Percentiles rank a stretch among this genome's conserved stretches.
Conservation (phyloP, 2,329 filamentous ascomycete species). For the Phyllosticta paracitricarpa region DNA sequence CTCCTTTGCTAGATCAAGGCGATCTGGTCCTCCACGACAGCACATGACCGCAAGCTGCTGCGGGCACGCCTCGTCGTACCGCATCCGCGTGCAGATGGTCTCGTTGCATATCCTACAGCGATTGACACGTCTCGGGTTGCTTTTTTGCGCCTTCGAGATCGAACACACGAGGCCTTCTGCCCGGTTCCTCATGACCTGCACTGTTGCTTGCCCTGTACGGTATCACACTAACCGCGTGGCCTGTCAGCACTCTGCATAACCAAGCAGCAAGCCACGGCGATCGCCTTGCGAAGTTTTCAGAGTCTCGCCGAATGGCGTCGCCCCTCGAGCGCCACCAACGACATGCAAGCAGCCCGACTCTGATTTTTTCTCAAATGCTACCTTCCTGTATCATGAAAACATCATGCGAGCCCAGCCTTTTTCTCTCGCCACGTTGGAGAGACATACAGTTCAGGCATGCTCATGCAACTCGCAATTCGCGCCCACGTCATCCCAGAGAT, state of each 20-base stretch:
- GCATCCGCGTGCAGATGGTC: not conserved
- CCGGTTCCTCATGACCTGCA: not conserved
- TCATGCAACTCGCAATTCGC: not conserved
- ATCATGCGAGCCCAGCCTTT: not conserved
- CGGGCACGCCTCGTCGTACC: not conserved
- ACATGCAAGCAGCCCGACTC: not conserved
- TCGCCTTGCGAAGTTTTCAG: not conserved
- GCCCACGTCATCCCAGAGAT: not conserved
- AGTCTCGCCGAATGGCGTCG: not conserved
- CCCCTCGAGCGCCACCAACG: not conserved
- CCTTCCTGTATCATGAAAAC: not conserved
- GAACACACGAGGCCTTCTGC: not conserved
- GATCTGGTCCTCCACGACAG: not conserved
- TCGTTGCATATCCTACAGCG: not conserved
- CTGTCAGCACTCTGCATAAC: not conserved
- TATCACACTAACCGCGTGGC: not conserved
- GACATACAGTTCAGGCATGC: not conserved
- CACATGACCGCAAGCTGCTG: conserved; percentile 9
- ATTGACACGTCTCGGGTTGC: not conserved
- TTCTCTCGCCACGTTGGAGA: not conserved
- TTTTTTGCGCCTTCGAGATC: not conserved
- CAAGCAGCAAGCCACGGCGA: not conserved
- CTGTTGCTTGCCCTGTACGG: not conserved
- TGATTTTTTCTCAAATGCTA: not conserved
- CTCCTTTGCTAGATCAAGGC: not conserved